Evolutionary conservation across 1,284 basidiomycete species (phyloP), one percentile per base, ranked within the genome.

Genomic region (Cutaneotrichosporon dermatis): DNA sequence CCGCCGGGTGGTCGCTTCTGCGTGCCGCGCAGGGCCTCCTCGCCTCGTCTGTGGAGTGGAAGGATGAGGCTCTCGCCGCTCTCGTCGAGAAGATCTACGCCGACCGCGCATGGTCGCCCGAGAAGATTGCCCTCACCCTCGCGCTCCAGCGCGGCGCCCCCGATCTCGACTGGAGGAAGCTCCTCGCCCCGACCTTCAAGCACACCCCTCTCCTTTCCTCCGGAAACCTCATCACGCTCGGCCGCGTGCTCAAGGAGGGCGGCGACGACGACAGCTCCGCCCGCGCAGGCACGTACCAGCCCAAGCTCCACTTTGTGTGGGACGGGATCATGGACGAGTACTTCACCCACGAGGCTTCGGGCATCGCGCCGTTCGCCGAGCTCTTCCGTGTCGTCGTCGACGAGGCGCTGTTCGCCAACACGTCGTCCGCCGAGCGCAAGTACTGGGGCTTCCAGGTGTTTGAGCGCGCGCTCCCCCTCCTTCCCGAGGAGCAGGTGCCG

Each of bases 371-470:
- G 1, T 93, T 97, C 76, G 85, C 88, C 57, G 93, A 96, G 64
- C 92, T 97, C 76, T 98, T 90, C 82, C 82, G 87, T 49, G 81
- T 92, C 40, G 89, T 89, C 11, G 90, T 98, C 12, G 95, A 98
- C 76, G 94, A 97, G 75, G 88, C 89, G 1, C 80, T 97, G 50
- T 97, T 98, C 73, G 85, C 89, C 4, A 81, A 87, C 11, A 87
- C 86, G 11, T 85, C 93, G 1, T 95, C 93, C 0, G 80, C 89
- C 1, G 89, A 96, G 73, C 85, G 92, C 60, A 97, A 97, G 79
- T 92, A 88, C 70, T 96, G 91, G 89, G 94, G 94, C 37, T 97
- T 98, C 80, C 88, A 90, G 73, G 85, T 97, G 16, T 90, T 98
- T 76, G 85, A 88, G 69, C 88, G 86, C 64, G 86, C 91, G 0